These are phyloP conservation scores for Solanum paucissectum DNA, from an alignment of 257 asterid genomes.

Conservation along the genomic window DNA sequence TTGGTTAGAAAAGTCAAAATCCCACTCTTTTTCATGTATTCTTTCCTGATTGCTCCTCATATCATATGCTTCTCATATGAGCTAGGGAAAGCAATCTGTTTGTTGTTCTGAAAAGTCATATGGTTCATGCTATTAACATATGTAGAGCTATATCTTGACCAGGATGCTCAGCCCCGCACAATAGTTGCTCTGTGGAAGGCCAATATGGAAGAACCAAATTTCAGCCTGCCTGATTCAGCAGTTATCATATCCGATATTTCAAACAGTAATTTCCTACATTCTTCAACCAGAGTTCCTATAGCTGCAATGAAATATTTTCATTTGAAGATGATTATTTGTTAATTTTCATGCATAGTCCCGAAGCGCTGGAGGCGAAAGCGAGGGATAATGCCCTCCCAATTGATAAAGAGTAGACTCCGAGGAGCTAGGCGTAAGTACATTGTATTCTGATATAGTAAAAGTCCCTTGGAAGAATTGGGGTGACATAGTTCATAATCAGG, in stretches of 20 bases:
- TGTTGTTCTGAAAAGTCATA: not conserved
- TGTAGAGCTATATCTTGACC: slow-evolving; percentile 9
- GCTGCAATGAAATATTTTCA: not conserved
- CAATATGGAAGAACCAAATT: slow-evolving; percentile 73
- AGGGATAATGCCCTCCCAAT: slow-evolving; percentile 55
- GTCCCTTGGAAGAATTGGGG: not conserved
- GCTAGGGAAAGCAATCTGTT: not conserved
- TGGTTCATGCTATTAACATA: not conserved
- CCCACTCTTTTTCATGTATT: not conserved
- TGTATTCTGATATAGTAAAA: slow-evolving; percentile 18
- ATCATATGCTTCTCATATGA: not conserved
- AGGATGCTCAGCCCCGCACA: slow-evolving; percentile 90
- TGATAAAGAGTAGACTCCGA: slow-evolving; percentile 8
- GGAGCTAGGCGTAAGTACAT: slow-evolving; percentile 62
- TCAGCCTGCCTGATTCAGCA: slow-evolving; percentile 62
- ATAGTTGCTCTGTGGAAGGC: slow-evolving; percentile 89
- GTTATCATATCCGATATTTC: slow-evolving; percentile 56
- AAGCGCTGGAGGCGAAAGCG: slow-evolving; percentile 75
- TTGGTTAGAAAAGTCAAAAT: not conserved
- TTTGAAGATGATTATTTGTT: slow-evolving; percentile 22
- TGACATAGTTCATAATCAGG: not conserved
- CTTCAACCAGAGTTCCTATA: not conserved
- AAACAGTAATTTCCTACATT: slow-evolving; percentile 40
- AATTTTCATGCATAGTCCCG: slow-evolving; percentile 57
- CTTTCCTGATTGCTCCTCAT: not conserved